Conservation (phyloP, 2,329 filamentous ascomycete genomes). For the Fusarium redolens region DNA sequence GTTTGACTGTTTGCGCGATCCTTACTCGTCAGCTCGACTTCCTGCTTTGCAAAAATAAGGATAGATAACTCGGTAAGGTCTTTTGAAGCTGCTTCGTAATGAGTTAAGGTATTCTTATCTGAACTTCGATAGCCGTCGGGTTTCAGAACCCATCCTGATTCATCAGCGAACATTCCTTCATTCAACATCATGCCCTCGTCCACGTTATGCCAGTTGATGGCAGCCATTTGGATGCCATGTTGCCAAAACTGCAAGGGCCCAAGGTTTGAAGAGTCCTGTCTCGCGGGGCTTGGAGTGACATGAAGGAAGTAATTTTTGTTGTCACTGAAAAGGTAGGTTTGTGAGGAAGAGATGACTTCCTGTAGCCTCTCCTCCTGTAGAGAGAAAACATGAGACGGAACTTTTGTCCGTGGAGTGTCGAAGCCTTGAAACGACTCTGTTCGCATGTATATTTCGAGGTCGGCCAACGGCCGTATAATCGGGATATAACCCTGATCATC, state of each 20-base stretch:
- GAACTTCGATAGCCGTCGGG: not conserved
- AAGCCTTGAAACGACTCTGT: no score
- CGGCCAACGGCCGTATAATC: no score
- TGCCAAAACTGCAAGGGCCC: fast-evolving
- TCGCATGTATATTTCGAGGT: no score
- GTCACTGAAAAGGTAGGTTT: fast-evolving
- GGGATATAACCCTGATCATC: no score
- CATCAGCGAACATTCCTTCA: not conserved
- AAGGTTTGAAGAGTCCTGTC: fast-evolving
- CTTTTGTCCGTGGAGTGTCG: no score
- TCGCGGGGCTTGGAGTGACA: fast-evolving
- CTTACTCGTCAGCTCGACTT: no score
- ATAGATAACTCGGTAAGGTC: no score
- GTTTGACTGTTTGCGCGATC: no score
- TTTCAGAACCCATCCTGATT: not conserved
- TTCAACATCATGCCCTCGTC: not conserved
- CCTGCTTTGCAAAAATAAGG: no score
- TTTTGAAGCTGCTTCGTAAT: no score
- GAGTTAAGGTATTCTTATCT: no score
- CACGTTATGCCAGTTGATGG: fast-evolving
- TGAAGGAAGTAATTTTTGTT: fast-evolving
- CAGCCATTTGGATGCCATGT: not conserved
- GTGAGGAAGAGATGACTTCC: not conserved
- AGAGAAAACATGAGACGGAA: no score
- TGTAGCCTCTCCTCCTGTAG: fast-evolving